Evolutionary conservation across 2,329 filamentous ascomycete species (phyloP), one percentile per base, ranked within the genome.

Genomic region (Sarocladiaceae sp.): DNA sequence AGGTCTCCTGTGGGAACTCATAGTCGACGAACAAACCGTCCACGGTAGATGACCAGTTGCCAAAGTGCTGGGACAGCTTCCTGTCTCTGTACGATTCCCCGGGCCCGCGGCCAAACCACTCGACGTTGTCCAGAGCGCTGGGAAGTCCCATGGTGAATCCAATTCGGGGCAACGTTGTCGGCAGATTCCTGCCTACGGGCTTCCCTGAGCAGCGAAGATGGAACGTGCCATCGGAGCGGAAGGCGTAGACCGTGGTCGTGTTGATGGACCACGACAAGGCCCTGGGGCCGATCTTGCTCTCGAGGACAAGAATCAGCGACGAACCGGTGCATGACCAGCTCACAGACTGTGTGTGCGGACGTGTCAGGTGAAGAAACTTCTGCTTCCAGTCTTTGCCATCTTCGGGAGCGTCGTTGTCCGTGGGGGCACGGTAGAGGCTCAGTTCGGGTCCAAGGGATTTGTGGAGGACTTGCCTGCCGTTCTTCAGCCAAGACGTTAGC

Each of bases 31-130:
- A 74, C 12, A 81, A 65, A 2, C 71, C 66, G 7, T 71, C 68
- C 4, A 76, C 61, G 12, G 51, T 58, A 1, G 62, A 57, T 3
- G 58, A 58, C 67, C 74, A 83, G 47, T 75, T 77, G 6, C 81
- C 84, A 3, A 86, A 66, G 1, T 67, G 65, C 61, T 87, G 83
- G 3, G 79, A 77, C 12, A 73, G 62, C 63, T 87, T 86, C 69
- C 78, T 84, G 67, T 90, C 86, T 15, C 71, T 68, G 69, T 88
- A 90, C 11, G 75, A 79, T 63, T 88, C 84, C 2, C 81, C 81
- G 0, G 83, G 82, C 0, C 86, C 86, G 3, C 82, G 78, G 4
- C 86, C 85, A 59, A 83, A 87, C 85, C 85, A 90, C 3, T 64
- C 56, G 1, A 55, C 58, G 1, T 57, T 31, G 50, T 57, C 44